Evolutionary conservation across 768 basidiomycete genomes (phyloP).

Genomic region (Amanita phalloides): DNA sequence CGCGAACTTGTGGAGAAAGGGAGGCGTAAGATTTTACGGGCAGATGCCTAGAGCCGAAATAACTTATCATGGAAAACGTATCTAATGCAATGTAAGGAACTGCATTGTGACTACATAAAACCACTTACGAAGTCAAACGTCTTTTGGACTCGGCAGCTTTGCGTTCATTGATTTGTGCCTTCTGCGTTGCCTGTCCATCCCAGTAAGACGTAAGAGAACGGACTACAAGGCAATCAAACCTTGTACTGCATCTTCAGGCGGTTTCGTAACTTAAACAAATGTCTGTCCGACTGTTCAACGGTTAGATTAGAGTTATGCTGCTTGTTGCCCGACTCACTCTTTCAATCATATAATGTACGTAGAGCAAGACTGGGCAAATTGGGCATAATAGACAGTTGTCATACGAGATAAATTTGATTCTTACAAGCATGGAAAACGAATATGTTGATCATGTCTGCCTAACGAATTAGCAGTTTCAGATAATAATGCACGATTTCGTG

Average conservation of each 20-base stretch:
- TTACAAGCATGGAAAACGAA: slow-evolving; percentile 62
- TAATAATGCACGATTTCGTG: not conserved
- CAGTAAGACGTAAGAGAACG: not conserved
- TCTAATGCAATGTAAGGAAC: slow-evolving; percentile 19
- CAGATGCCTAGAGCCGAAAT: not conserved
- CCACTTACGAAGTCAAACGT: slow-evolving; percentile 65
- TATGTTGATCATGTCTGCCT: slow-evolving; percentile 55
- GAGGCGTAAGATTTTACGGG: slow-evolving; percentile 6
- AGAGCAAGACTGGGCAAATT: slow-evolving; percentile 49
- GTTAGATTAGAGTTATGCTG: not conserved
- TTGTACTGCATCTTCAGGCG: slow-evolving; percentile 70
- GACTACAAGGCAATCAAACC: slow-evolving; percentile 15
- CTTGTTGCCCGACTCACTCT: slow-evolving; percentile 24
- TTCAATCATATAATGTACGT: slow-evolving; percentile 60
- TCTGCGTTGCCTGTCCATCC: slow-evolving; percentile 42
- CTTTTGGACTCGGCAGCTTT: slow-evolving; percentile 75
- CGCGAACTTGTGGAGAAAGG: slow-evolving; percentile 52
- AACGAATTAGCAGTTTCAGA: not conserved
- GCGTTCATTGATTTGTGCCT: slow-evolving; percentile 69
- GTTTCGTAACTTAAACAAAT: slow-evolving; percentile 57
- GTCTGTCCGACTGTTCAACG: slow-evolving; percentile 45
- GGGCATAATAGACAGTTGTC: slow-evolving; percentile 12
- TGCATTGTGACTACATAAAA: slow-evolving; percentile 5
- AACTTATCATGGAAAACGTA: slow-evolving; percentile 74
- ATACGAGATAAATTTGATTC: slow-evolving; percentile 10